Evolutionary conservation across 2,329 filamentous ascomycete genomes (phyloP), one percentile per base, ranked within the genome.

Genomic region (Colletotrichum sp.): DNA sequence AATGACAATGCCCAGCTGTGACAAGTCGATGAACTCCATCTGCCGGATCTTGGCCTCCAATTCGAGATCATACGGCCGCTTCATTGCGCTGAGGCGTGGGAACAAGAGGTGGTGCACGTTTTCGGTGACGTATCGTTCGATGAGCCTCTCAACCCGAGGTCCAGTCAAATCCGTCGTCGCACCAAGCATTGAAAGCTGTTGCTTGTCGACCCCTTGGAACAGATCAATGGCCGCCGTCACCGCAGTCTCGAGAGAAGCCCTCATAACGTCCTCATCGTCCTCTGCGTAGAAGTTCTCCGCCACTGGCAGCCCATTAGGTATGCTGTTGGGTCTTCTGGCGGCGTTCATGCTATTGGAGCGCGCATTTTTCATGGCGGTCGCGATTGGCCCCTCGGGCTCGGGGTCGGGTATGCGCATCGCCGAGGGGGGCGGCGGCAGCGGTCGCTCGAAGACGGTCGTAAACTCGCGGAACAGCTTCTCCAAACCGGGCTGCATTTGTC

Each of bases 181-280:
- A 21, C 96, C 97, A 6, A 99, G 89, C 44, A 98, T 89, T 5
- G 96, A 98, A 32, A 99, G 88, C 81, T 99, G 97, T 81, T 98
- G 95, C 83, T 98, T 98, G 83, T 99, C 97, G 8, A 99, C 96
- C 76, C 93, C 93, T 81, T 99, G 96, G 79, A 99, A 99, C 2
- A 99, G 89, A 81, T 99, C 97, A 79, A 99, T 99, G 0, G 96
- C 97, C 12, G 95, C 92, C 12, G 95, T 98, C 13, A 99, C 95
- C 2, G 96, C 96, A 2, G 95, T 98, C 85, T 99, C 97, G 16
- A 99, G 87, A 18, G 96, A 95, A 26, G 93, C 93, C 72, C 96
- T 91, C 93, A 99, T 96, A 34, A 95, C 90, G 79, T 98, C 94
- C 83, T 99, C 97, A 79, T 98, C 96, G 75, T 98, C 96, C 80